Conservation (phyloP, 495 filamentous ascomycete genomes). For the Tuber microsphaerosporum region DNA sequence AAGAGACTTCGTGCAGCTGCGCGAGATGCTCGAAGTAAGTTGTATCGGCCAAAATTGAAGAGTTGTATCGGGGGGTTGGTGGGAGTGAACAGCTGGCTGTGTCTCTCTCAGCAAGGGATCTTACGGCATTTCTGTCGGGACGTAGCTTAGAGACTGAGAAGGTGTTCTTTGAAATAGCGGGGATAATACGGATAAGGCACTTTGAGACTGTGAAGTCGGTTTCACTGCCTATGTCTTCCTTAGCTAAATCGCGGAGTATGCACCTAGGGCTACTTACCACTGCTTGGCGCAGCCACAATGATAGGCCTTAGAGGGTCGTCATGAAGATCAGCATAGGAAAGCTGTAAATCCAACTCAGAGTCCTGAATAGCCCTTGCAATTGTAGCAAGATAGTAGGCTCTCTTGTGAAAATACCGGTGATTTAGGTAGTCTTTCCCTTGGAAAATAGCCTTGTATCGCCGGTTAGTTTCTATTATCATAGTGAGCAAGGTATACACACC, state of each 20-base stretch:
- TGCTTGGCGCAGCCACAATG: constrained; percentile 50
- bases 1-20: constrained; percentile 57
- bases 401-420: constrained; percentile 87
- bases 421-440: constrained; percentile 94
- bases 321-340: constrained; percentile 45
- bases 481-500: constrained; percentile 34
- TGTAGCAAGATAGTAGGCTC: constrained; percentile 82
- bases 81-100: constrained; percentile 38
- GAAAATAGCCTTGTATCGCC: constrained; percentile 52
- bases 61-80: constrained; percentile 83
- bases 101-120: constrained; percentile 47
- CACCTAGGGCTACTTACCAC: constrained; percentile 19
- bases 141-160: constrained; percentile 64
- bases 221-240: constrained; percentile 21
- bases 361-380: constrained; percentile 62
- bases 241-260: neutral
- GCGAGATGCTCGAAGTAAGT: constrained; percentile 66
- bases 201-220: constrained; percentile 42
- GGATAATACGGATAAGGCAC: constrained; percentile 70
- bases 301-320: constrained; percentile 73
- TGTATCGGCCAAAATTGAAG: constrained; percentile 70
- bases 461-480: constrained; percentile 11
- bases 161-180: constrained; percentile 55
- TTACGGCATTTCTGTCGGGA: constrained; percentile 63
- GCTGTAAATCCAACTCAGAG: constrained; percentile 36